Base-by-base conservation (phyloP, 1,139 yeast genomes). In the Scheffersomyces quercinus region DNA sequence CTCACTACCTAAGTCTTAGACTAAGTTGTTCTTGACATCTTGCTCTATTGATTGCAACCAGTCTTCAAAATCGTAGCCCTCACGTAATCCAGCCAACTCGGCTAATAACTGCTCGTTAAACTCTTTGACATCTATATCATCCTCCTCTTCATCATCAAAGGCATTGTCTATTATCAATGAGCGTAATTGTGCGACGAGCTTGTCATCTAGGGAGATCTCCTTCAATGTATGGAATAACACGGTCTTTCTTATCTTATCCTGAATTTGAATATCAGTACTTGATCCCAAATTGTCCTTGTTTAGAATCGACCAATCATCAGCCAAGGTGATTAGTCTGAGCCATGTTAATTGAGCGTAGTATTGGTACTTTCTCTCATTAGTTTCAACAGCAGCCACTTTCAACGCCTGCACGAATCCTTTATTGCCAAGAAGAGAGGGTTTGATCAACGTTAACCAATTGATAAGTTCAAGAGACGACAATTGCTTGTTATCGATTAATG, bases 291-390 rank as follows among this genome's bases (percentile, higher is more conserved):
- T 67, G 28, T 66, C 63, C 9, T 75, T 69, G 28, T 68, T 62
- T n/a, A 68, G 62, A 16, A 81, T 58, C 11, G 59, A 56, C 88
- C 89, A 83, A 51, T 82, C 79, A 51, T 82, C 85, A 1, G 78
- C 72, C n/a, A 81, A 55, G 2, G 67, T 54, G 8, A 86, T 65
- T 38, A 85, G 70, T 46, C 93, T 70, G 53, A 82, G 69, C 93
- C 95, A 86, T 2, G 85, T 66, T 12, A 74, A 56, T 37, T 56
- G 55, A n/a, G 62, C 47, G 36, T 58, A 59, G 28, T 53, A 50
- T 36, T 55, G 56, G 45, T 55, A 62, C 8, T 51, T 35, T 6
- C 49, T 41, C 36, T 66, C 69, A 46, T 66, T 65, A 1, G 56
- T 52, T 6, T 67, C 49, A 31, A 64, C 53, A 1, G 68, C 59